These are phyloP conservation scores for Mycena haematopus DNA, from an alignment of 768 basidiomycete species.

Conservation along the genomic window DNA sequence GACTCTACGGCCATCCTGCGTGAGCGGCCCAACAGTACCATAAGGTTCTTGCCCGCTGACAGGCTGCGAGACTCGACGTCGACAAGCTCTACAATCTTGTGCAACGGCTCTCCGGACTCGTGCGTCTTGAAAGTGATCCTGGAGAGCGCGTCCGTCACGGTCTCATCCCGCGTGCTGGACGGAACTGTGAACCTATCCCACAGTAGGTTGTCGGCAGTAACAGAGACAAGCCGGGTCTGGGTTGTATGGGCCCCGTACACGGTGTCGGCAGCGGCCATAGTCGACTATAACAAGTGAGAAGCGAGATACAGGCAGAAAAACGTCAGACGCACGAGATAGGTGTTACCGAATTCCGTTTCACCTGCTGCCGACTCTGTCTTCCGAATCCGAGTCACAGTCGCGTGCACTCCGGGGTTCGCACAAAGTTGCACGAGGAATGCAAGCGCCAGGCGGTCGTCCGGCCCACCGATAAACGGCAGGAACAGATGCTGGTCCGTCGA, in stretches of 20 bases:
- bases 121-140: conserved; percentile 67
- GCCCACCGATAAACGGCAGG: conserved; percentile 92
- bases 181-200: conserved; percentile 70
- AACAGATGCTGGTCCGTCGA: conserved; percentile 60
- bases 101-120: conserved; percentile 61
- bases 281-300: background rate
- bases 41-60: conserved; percentile 49
- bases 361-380: conserved; percentile 42
- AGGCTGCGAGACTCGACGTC: conserved; percentile 36
- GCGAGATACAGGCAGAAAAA: background rate
- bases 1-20: conserved; percentile 68
- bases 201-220: conserved; percentile 80
- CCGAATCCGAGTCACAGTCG: conserved; percentile 72
- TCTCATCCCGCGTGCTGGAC: conserved; percentile 34
- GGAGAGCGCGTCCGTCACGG: conserved; percentile 51
- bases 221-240: conserved; percentile 71
- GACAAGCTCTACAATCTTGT: conserved; percentile 55
- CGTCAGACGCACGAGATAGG: background rate
- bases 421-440: conserved; percentile 83
- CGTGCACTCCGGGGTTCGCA: conserved; percentile 62
- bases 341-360: background rate
- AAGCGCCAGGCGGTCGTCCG: conserved; percentile 89
- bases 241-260: conserved; percentile 71
- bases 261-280: conserved; percentile 63
- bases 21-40: conserved; percentile 78